Evolutionary conservation across 306 rosid species (phyloP), one percentile per base, ranked within the genome.

Genomic region (Lupinus albus): DNA sequence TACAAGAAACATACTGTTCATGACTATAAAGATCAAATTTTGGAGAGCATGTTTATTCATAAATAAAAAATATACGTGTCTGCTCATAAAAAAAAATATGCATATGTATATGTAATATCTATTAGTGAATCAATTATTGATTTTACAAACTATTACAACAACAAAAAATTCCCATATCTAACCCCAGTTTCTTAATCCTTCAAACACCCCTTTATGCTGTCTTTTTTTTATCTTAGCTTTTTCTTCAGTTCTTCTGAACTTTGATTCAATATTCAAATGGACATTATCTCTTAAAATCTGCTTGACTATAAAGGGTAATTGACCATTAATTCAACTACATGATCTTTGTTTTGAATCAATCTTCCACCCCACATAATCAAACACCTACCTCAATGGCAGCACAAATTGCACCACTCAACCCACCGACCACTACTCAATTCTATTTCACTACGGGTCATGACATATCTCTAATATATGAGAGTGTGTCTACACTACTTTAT

Each of bases 401-500:
- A 60, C 48, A 58, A 53, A 10, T 13, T 33, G 5, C 13, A 50
- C 5, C 11, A 35, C 17, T 1, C 36, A 68, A 41, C 53, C 53
- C 58, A 12, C 57, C 60, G 47, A 41, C 36, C 30, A 41, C 30
- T 15, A 1, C 16, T 6, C 5, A 30, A 7, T 12, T 46, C 10
- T 11, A 69, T 44, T 35, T 57, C 32, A 8, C 41, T 33, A 39
- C 52, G 20, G 46, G 10, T 1, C n/a, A 16, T 8, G 15, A 13
- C n/a, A 33, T 28, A 14, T 5, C 57, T 46, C 39, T 36, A 28
- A 61, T 45, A 68, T 8, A 21, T 44, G 20, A 61, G 76, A 72
- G 52, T 39, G 28, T 36, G 67, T 71, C 67, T 68, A 56, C 61
- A 73, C 70, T 36, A 44, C 72, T 65, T 70, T 73, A 13, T 42